Evolutionary conservation across 2,329 filamentous ascomycete genomes (phyloP), one percentile per base, ranked within the genome.

Genomic region (Chrysosphaeria jannelii): DNA sequence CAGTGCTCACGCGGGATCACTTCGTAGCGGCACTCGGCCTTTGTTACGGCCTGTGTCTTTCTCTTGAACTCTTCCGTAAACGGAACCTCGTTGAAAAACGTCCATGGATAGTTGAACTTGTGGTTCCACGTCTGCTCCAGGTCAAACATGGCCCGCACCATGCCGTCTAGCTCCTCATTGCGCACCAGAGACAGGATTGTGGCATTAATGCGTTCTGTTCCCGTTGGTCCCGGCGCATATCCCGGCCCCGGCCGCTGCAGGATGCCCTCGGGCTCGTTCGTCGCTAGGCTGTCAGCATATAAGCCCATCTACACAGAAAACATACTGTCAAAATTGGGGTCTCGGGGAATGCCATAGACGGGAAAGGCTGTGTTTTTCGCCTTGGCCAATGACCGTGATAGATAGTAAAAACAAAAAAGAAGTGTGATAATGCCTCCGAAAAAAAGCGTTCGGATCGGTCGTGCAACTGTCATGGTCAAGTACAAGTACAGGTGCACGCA

Each of bases 31-130:
- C 71, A 74, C 42, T 89, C 66, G 22, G 81, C 85, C 34, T 89
- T 90, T 10, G 81, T 93, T 23, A 60, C 66, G 14, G 66, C 75
- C 30, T 57, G 53, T 1, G 79, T 93, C 43, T 58, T 62, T 36
- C 50, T 51, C 48, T 88, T 93, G 51, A 97, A 97, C 36, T 93
- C 79, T 10, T 85, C 71, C 3, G 70, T 67, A 39, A 97, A 97
- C 10, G 75, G 74, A 24, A 74, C 67, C 39, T 97, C 81, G 47
- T 97, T 97, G 57, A 97, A 88, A 44, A 97, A 97, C 6, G 78
- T 91, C 76, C 85, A 97, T 0, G 85, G 85, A 40, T 97, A 97
- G 51, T 97, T 97, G 60, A 93, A 97, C 41, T 97, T 97, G 53
- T 63, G 54, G 39, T 97, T 97, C 78, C 79, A 97, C 1, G 81